Percentiles rank a stretch among this genome's conserved stretches.
Evolutionary conservation across 1,139 yeast genomes (phyloP).

Genomic region (Oligophagozyma castellii): DNA sequence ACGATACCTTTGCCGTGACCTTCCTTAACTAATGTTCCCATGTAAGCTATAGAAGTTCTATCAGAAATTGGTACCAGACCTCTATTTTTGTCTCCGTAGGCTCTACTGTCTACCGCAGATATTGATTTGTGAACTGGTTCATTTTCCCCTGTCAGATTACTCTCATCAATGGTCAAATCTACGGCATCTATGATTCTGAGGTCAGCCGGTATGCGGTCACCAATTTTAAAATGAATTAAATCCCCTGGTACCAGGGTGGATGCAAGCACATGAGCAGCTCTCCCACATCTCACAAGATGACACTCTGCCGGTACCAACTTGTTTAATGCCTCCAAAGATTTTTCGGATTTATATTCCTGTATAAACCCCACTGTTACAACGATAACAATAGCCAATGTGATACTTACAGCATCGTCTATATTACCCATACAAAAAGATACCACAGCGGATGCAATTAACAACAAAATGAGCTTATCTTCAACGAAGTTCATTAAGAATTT

Average conservation of each 20-base stretch:
- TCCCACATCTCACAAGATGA: conserved; percentile 70
- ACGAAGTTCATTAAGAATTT: conserved; percentile 70
- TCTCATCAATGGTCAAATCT: conserved; percentile 75
- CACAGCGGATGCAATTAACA: conserved; percentile 77
- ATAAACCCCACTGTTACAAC: conserved; percentile 94
- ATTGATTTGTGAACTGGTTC: conserved; percentile 59
- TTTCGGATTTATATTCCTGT: conserved; percentile 89
- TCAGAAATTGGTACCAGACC: conserved; percentile 41
- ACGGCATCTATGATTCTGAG: conserved; percentile 64
- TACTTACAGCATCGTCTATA: conserved; percentile 82
- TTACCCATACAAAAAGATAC: conserved; percentile 84
- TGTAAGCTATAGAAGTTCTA: conserved; percentile 67
- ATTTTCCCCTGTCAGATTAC: conserved; percentile 89
- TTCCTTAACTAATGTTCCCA: conserved; percentile 93
- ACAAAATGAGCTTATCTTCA: conserved; percentile 76
- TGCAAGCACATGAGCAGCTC: conserved; percentile 68
- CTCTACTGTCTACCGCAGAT: conserved; percentile 26
- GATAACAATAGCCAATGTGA: conserved; percentile 73
- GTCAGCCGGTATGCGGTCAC: conserved; percentile 94
- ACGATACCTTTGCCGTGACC: conserved; percentile 91
- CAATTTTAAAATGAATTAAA: conserved; percentile 72
- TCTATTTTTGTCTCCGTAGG: conserved; percentile 20
- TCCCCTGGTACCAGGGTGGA: conserved; percentile 88
- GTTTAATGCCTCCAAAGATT: conserved; percentile 81
- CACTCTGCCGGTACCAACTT: conserved; percentile 91